These are phyloP conservation scores for Mycena sanguinolenta DNA, from an alignment of 768 basidiomycete species.

Conservation along the genomic window DNA sequence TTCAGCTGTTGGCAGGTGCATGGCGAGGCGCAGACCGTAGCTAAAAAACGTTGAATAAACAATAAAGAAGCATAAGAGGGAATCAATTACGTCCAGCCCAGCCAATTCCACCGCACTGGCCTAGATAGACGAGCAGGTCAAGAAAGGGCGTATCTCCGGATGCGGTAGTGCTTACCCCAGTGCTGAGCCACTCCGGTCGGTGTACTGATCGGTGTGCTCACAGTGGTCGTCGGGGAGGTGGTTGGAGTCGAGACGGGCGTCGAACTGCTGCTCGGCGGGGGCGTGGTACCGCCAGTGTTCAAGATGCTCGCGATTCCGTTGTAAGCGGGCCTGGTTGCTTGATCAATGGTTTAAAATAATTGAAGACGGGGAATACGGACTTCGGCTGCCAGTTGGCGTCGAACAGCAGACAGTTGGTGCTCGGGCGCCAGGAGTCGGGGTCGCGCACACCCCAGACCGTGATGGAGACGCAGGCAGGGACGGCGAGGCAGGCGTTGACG, in stretches of 20 bases:
- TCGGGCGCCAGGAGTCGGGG: slow-evolving; percentile 62
- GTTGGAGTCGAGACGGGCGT: neutral
- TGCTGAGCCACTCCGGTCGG: slow-evolving; percentile 9
- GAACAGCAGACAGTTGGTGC: slow-evolving; percentile 58
- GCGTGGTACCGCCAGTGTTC: slow-evolving; percentile 10
- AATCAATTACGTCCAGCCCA: slow-evolving; percentile 12
- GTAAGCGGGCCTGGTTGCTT: slow-evolving; percentile 41
- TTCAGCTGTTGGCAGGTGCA: slow-evolving; percentile 7
- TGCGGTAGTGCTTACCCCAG: neutral
- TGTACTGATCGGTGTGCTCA: slow-evolving; percentile 6
- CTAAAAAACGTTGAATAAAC: neutral
- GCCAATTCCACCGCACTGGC: slow-evolving; percentile 16
- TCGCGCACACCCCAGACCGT: slow-evolving; percentile 66
- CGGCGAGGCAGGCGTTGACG: slow-evolving; percentile 59
- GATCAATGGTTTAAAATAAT: neutral
- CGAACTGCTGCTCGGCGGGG: neutral
- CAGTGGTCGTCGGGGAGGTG: slow-evolving; percentile 2
- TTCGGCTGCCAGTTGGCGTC: slow-evolving; percentile 62
- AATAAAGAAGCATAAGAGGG: neutral
- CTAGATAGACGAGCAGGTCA: neutral
- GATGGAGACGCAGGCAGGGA: slow-evolving; percentile 59
- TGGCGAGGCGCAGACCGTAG: slow-evolving; percentile 5
- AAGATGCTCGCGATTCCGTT: slow-evolving; percentile 45
- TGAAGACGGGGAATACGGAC: slow-evolving; percentile 14
- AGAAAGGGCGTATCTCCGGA: neutral